A percentile compares a stretch with the other conserved stretches of the same genome.
phyloP scores from a whole-genome alignment of 2,329 filamentous ascomycete genomes.

The Aphanoascus verrucosus region DNA sequence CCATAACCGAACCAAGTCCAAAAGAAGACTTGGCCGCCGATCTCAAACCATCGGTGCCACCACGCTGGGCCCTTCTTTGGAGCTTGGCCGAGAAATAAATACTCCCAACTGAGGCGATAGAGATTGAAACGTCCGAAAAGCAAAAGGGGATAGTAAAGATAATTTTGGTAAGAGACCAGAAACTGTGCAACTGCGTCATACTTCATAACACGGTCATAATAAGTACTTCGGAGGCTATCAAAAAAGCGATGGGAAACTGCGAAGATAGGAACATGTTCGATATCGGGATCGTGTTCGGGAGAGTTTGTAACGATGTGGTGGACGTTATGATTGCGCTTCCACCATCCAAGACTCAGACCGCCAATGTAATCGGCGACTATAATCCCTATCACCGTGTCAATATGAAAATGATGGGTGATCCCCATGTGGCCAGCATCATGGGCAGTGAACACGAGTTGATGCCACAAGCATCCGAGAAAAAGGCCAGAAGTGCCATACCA shows the following conservation, averaged over 20 bases:
- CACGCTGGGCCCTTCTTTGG: constrained; percentile 65
- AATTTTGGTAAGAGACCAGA: constrained; percentile 63
- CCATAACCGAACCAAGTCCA: constrained; percentile 80
- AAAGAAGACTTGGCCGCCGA: constrained; percentile 66
- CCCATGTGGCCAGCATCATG: constrained; percentile 97
- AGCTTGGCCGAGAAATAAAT: constrained; percentile 56
- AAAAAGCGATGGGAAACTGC: constrained; percentile 76
- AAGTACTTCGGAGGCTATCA: constrained; percentile 61
- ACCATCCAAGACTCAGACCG: constrained; percentile 87
- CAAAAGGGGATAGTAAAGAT: constrained; percentile 73
- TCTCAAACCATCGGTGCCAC: constrained; percentile 76
- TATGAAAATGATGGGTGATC: constrained; percentile 80
- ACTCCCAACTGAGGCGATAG: constrained; percentile 70
- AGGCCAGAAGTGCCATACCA: constrained; percentile 62
- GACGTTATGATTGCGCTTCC: constrained; percentile 93
- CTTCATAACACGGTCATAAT: constrained; percentile 69
- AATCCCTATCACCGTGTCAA: constrained; percentile 78
- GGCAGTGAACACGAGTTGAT: constrained; percentile 84
- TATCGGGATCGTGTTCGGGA: constrained; percentile 91
- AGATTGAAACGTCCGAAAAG: constrained; percentile 78
- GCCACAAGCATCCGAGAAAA: constrained; percentile 77
- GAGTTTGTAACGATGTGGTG: constrained; percentile 95
- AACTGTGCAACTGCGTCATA: constrained; percentile 66
- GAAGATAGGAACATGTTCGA: constrained; percentile 82
- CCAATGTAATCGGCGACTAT: constrained; percentile 82